A percentile compares a stretch with the other conserved stretches of the same genome.
Evolutionary conservation across 106 monocot species (phyloP).

Genomic region (Phalaenopsis aphrodite): DNA sequence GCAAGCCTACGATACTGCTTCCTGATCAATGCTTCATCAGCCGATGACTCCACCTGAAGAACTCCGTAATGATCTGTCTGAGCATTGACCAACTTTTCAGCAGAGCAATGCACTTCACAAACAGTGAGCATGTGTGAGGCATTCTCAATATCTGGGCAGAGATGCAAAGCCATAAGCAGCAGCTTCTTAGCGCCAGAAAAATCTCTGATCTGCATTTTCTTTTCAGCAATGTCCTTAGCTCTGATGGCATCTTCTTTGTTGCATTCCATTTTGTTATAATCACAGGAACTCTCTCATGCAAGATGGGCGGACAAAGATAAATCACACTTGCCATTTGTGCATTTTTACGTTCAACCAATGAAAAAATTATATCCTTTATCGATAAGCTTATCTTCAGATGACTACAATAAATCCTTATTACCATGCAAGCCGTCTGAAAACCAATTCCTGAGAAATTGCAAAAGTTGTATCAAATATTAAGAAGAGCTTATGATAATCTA

Average conservation of each 20-base stretch:
- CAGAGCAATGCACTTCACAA: conserved; percentile 25
- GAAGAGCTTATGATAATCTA: background rate
- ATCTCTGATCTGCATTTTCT: conserved; percentile 19
- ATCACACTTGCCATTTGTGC: background rate
- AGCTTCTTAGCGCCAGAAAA: conserved; percentile 17
- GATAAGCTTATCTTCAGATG: background rate
- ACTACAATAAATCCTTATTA: background rate
- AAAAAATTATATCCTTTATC: background rate
- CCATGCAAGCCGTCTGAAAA: background rate
- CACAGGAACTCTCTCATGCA: background rate
- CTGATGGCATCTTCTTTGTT: conserved; percentile 23
- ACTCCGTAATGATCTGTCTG: conserved; percentile 21
- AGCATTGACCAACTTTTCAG: conserved; percentile 14
- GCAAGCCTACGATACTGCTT: conserved; percentile 24
- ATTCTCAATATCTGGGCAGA: conserved; percentile 26
- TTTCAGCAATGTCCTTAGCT: conserved; percentile 22
- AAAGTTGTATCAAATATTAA: background rate
- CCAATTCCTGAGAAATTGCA: background rate
- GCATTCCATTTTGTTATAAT: conserved; percentile 16
- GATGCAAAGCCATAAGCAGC: conserved; percentile 16
- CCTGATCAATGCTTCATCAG: conserved; percentile 15
- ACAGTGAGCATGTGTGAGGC: conserved; percentile 24
- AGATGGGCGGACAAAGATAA: background rate
- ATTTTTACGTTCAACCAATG: background rate
- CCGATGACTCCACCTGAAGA: conserved; percentile 18